Conservation (phyloP, 1,284 basidiomycete genomes). For the Irpex rosettiformis region DNA sequence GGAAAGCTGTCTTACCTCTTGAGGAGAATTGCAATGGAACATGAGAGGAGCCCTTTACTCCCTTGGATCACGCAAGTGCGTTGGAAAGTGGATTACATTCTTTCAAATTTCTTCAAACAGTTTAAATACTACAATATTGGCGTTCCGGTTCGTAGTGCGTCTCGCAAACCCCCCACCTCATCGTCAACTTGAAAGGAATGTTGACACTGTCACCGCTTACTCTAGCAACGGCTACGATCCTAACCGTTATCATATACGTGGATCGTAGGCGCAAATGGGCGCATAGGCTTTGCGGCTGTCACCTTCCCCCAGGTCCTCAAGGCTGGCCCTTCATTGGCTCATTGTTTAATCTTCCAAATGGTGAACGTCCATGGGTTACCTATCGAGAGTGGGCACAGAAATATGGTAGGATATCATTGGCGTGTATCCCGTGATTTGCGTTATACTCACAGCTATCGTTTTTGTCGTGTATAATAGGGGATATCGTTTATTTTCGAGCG, state of each 20-base stretch:
- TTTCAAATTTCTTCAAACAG: no score
- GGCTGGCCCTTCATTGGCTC: conserved; percentile 6
- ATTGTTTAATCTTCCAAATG: conserved; percentile 3
- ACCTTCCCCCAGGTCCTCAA: conserved; percentile 5
- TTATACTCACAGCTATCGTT: not conserved
- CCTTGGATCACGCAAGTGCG: no score
- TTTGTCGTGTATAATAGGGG: not conserved
- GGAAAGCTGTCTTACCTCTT: no score
- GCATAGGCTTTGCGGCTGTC: not conserved
- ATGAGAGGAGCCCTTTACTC: no score
- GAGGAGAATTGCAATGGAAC: no score
- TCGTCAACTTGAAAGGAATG: not conserved
- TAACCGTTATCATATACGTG: not conserved
- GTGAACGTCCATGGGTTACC: not conserved
- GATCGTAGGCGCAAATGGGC: not conserved
- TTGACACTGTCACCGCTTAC: not conserved
- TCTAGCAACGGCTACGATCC: not conserved
- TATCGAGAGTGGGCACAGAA: conserved; percentile 8
- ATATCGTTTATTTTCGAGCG: not conserved
- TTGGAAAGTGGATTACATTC: no score
- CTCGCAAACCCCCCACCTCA: not conserved
- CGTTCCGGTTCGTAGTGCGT: not conserved
- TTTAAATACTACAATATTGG: not conserved
- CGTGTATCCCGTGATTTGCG: not conserved
- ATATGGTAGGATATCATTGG: conserved; percentile 9